Evolutionary conservation across 495 filamentous ascomycete genomes (phyloP), one percentile per base, ranked within the genome.

Genomic region (Penicillium odoratum): DNA sequence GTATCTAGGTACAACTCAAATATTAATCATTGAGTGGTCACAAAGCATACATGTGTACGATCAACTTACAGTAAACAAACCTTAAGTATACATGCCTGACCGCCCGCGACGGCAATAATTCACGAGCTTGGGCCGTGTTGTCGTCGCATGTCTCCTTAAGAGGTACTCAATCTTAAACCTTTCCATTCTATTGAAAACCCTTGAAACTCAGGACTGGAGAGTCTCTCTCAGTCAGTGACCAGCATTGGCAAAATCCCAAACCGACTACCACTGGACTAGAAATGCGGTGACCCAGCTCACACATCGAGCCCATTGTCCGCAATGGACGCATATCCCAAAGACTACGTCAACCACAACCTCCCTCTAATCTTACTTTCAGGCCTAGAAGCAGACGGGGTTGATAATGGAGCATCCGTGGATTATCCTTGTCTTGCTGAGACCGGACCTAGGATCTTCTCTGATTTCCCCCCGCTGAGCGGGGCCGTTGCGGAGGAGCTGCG

Each of bases 311-410:
- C 55, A 55, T 60, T 68, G 71, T 75, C 74, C 74, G 74, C 74
- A 66, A 97, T 97, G 92, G 91, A 97, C 77, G 91, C 85, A 59
- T 96, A 94, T 74, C 90, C 92, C 40, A 69, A 79, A 61, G 85
- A 87, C 66, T 93, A 91, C 74, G 77, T 93, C 74, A 81, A 85
- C 71, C 91, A 92, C 73, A 91, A 91, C 68, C 76, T 91, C 56
- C 92, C 92, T 15, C 81, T 94, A 36, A 74, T 97, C 56, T 71
- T 95, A 21, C 79, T 94, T 29, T 91, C 89, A 25, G 92, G 92
- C 7, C 78, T 96, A 5, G 81, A 83, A 34, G 59, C 70, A 46
- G 65, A 47, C 3, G 52, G 38, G 40, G 64, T 67, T 57, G 67
- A 61, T n/a, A 36, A 52, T 11, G 51, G 38, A 48, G n/a, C 26